Evolutionary conservation across 176 grass and related monocot species (phyloP), one percentile per base, ranked within the genome.

Genomic region (Musa beccarii): DNA sequence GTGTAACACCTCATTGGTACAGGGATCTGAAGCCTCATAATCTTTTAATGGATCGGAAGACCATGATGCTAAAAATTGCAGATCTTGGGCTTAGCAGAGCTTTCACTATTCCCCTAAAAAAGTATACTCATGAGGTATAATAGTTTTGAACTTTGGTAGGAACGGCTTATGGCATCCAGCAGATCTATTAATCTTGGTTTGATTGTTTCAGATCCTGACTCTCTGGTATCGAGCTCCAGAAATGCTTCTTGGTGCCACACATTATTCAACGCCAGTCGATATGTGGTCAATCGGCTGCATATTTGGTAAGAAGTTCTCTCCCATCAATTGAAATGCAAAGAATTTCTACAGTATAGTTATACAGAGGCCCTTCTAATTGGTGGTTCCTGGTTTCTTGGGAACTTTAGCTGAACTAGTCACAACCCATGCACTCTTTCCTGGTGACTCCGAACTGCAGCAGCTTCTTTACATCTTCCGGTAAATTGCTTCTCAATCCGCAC

Each of bases 241-340:
- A 81, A 75, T 96, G 52, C 89, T 96, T 24, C 89, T 96, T 29
- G 93, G 93, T 0, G 87, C 90, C 43, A 85, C 85, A 0, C 93
- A 86, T 80, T 96, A 96, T 75, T 86, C 93, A 55, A 92, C 90
- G 4, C 90, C 93, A 0, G 90, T 96, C 59, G 93, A 96, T 63
- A 92, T 96, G 34, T 96, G 93, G 93, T 96, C 93, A 11, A 83
- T 96, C 10, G 93, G 93, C 51, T 96, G 93, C 74, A 92, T 96
- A 65, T 96, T 96, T 53, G 93, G 93, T 96, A 90, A 2, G 63
- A 23, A 15, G 20, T 12, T 7, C 23, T 67, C 16, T 11, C n/a
- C 56, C 34, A 43, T 43, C 55, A 9, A 15, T 59, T 59, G 55
- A 12, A 59, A 43, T 43, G 34, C 34, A 43, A 43, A 43, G 4